Percentiles rank a stretch among this genome's conserved stretches.
These are phyloP conservation scores for Reticulascus tulasneorum DNA, from an alignment of 2,329 filamentous ascomycete genomes.

Conservation along the genomic window DNA sequence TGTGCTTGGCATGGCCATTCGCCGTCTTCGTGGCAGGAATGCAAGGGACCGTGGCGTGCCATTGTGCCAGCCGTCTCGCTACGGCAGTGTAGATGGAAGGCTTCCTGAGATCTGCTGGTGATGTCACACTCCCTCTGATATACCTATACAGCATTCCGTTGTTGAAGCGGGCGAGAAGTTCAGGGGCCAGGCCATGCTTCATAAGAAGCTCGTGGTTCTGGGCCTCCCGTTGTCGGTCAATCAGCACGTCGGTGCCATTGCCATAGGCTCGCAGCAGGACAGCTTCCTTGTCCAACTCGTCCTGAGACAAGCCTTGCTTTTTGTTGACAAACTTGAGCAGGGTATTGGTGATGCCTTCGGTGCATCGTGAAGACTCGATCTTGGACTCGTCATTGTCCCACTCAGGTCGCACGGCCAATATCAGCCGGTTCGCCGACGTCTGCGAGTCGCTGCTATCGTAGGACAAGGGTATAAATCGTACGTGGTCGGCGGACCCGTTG, in stretches of 20 bases:
- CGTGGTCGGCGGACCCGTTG: conserved; percentile 37
- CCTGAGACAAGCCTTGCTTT: conserved; percentile 62
- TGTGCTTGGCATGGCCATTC: conserved; percentile 32
- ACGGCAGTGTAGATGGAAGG: conserved; percentile 77
- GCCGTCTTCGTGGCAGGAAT: conserved; percentile 30
- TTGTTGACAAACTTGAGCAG: conserved; percentile 74
- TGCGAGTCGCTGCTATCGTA: conserved; percentile 78
- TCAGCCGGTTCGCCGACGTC: conserved; percentile 72
- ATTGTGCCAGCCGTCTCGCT: conserved; percentile 80
- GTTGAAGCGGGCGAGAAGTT: conserved; percentile 84
- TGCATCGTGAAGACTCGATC: conserved; percentile 86
- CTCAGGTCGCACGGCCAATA: conserved; percentile 75
- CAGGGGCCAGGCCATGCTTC: conserved; percentile 75
- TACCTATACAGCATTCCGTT: conserved; percentile 96
- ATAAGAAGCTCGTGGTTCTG: conserved; percentile 84
- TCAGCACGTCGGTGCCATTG: conserved; percentile 88
- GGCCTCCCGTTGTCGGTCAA: conserved; percentile 84
- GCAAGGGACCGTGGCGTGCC: conserved; percentile 75
- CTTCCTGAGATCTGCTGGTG: conserved; percentile 73
- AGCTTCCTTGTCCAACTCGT: conserved; percentile 78
- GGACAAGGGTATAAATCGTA: conserved; percentile 66
- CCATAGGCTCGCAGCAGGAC: conserved; percentile 91
- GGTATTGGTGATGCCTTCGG: conserved; percentile 97
- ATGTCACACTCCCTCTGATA: conserved; percentile 75
- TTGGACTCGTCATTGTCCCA: conserved; percentile 73